Evolutionary conservation across 495 filamentous ascomycete species (phyloP).

Genomic region (Trichoderma asperelloides): DNA sequence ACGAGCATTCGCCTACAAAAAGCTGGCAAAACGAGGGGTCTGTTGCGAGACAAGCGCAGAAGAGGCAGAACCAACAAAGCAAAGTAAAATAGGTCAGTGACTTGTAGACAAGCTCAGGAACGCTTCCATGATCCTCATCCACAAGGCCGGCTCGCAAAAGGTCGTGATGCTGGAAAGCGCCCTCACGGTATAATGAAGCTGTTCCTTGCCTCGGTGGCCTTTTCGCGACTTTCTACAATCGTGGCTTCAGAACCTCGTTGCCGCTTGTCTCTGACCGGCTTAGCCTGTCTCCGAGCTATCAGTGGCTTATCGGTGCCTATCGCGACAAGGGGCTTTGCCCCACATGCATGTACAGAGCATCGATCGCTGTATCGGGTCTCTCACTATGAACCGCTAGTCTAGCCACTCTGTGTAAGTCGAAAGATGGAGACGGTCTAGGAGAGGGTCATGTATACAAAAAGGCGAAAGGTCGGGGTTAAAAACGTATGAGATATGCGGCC

Average conservation of each 20-base stretch:
- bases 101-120: neutral
- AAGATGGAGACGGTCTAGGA: conserved; percentile 1
- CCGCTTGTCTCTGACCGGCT: neutral
- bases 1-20: neutral
- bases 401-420: conserved; percentile 1
- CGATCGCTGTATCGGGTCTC: neutral
- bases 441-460: neutral
- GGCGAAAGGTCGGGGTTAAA: neutral
- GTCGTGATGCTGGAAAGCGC: neutral
- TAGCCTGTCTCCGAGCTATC: neutral
- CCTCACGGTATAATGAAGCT: neutral
- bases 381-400: neutral
- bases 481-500: neutral
- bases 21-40: neutral
- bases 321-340: neutral
- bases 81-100: neutral
- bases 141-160: conserved; percentile 1
- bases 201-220: conserved; percentile 5
- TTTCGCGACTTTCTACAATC: conserved; percentile 6
- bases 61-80: neutral
- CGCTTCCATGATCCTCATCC: neutral
- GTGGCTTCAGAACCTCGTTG: neutral
- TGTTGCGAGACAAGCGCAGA: neutral
- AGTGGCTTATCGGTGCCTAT: neutral
- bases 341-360: neutral